These are phyloP conservation scores for Pythium brassicae DNA, from an alignment of 352 stramenopile genomes.

Conservation along the genomic window DNA sequence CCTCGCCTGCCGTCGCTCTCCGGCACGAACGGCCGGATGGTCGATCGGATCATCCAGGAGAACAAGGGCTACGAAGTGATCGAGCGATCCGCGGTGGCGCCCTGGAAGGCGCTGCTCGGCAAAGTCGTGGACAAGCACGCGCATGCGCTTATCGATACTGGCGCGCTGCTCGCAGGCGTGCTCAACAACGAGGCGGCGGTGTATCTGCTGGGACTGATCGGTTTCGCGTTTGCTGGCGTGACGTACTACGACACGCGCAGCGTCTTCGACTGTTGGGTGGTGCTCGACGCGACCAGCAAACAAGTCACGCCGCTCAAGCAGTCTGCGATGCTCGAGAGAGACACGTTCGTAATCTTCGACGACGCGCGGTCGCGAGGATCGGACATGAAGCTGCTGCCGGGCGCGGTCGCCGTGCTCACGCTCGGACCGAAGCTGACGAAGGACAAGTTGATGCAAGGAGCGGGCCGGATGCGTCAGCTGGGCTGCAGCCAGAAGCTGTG, in stretches of 20 bases:
- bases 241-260: constrained; percentile 73
- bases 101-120: constrained; percentile 45
- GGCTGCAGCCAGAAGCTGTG: constrained; percentile 62
- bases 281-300: constrained; percentile 50
- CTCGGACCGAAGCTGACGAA: constrained; percentile 86
- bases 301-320: constrained; percentile 41
- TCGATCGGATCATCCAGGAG: constrained; percentile 54
- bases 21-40: constrained; percentile 85
- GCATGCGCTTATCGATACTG: constrained; percentile 82
- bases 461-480: constrained; percentile 80
- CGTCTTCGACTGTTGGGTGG: constrained; percentile 69
- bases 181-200: constrained; percentile 41
- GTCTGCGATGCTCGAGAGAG: constrained; percentile 63
- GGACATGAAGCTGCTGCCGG: constrained; percentile 77
- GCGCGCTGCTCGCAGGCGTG: constrained; percentile 74
- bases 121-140: constrained; percentile 32
- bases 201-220: constrained; percentile 30
- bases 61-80: constrained; percentile 34
- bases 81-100: constrained; percentile 3
- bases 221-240: constrained; percentile 45
- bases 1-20: constrained; percentile 42
- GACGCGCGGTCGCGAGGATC: constrained; percentile 83
- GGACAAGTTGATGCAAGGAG: constrained; percentile 92
- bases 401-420: constrained; percentile 78
- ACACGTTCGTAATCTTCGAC: constrained; percentile 91